Conservation (phyloP, 1,284 basidiomycete species). For the Psilocybe mexicana region DNA sequence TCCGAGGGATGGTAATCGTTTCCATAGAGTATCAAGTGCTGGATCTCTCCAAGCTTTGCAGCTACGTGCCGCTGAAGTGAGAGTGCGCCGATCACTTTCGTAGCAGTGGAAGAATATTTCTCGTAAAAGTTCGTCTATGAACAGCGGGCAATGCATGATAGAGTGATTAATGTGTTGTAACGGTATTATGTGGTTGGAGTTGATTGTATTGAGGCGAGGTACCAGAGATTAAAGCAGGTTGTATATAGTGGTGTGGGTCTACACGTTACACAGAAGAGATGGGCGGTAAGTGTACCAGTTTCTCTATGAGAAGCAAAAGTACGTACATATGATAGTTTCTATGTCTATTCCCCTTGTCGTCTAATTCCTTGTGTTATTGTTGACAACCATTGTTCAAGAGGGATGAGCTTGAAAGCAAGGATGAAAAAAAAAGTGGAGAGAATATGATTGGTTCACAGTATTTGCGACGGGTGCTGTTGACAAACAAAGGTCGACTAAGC, state of each 20-base stretch:
- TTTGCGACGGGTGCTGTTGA: slow-evolving; percentile 3
- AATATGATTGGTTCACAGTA: slow-evolving; percentile 14
- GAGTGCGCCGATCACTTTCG: slow-evolving; percentile 29
- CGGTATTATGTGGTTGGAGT: not conserved
- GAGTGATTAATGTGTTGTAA: not conserved
- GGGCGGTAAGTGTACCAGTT: not conserved
- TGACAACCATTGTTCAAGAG: not conserved
- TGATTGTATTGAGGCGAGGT: not conserved
- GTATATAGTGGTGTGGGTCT: too few relatives aligned
- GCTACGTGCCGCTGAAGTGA: slow-evolving; percentile 36
- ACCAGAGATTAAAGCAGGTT: too few relatives aligned
- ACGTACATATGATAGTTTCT: not conserved
- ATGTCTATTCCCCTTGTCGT: not conserved
- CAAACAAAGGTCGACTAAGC: slow-evolving; percentile 15
- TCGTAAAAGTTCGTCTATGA: slow-evolving; percentile 54
- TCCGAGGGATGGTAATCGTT: slow-evolving; percentile 41
- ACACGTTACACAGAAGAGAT: too few relatives aligned
- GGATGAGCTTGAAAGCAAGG: not conserved
- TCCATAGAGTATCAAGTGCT: slow-evolving; percentile 57
- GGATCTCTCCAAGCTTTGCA: slow-evolving; percentile 60
- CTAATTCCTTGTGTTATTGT: not conserved
- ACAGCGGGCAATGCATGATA: slow-evolving; percentile 48
- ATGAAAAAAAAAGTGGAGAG: slow-evolving; percentile 6
- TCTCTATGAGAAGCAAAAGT: not conserved
- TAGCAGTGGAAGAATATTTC: slow-evolving; percentile 40